Conservation (phyloP, 1,284 basidiomycete genomes). For the Sporisorium exsertum region DNA sequence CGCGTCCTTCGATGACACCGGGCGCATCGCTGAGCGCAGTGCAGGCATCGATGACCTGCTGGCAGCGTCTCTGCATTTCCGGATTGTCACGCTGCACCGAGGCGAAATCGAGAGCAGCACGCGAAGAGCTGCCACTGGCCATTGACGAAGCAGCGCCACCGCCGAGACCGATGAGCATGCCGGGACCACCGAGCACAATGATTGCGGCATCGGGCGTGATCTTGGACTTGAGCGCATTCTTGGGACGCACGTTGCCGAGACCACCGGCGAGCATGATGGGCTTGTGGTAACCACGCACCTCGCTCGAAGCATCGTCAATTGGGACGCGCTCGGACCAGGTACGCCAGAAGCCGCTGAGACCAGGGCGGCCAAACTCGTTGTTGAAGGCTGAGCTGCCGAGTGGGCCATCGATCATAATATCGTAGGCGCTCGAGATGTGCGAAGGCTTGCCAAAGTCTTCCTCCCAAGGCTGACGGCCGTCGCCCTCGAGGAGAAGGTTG, state of each 20-base stretch:
- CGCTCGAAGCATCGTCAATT: conserved; percentile 61
- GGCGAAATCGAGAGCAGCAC: conserved; percentile 93
- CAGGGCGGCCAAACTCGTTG: conserved; percentile 97
- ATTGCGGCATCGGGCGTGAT: conserved; percentile 71
- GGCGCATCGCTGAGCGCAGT: conserved; percentile 52
- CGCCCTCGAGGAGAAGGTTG: conserved; percentile 75
- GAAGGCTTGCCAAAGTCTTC: conserved; percentile 79
- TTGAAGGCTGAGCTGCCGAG: conserved; percentile 96
- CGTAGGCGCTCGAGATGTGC: conserved; percentile 91
- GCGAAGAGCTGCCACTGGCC: conserved; percentile 76
- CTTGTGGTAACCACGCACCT: conserved; percentile 97
- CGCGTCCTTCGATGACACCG: conserved; percentile 34
- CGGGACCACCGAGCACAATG: conserved; percentile 95
- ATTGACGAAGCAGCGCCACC: conserved; percentile 95
- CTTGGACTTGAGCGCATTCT: conserved; percentile 63
- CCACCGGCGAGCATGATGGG: conserved; percentile 99
- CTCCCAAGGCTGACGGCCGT: conserved; percentile 63
- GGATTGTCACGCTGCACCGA: conserved; percentile 98
- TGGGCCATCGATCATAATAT: conserved; percentile 97
- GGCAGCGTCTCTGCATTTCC: conserved; percentile 96
- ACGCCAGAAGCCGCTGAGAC: conserved; percentile 72
- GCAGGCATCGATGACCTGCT: conserved; percentile 91
- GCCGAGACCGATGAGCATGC: conserved; percentile 94
- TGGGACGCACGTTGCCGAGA: conserved; percentile 82
- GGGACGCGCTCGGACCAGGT: conserved; percentile 66